These are phyloP conservation scores for Seiridium unicorne DNA, from an alignment of 2,329 filamentous ascomycete genomes.

Conservation along the genomic window DNA sequence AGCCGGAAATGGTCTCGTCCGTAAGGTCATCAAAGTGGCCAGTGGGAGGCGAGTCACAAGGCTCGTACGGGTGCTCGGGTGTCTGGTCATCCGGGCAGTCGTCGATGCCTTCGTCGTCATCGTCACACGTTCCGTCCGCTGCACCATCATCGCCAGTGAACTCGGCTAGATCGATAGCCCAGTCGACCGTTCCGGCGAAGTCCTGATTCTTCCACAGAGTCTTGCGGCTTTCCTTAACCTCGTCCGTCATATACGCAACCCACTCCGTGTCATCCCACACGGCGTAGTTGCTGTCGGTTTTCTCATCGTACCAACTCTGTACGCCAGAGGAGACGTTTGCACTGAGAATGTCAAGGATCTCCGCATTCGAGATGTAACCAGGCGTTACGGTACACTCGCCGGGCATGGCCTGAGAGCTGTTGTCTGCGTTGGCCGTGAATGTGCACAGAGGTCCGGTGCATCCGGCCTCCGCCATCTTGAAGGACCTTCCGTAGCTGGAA, in stretches of 20 bases:
- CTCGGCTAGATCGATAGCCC: constrained; percentile 29
- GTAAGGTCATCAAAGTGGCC: not conserved
- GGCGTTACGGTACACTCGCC: constrained; percentile 2
- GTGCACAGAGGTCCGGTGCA: constrained; percentile 29
- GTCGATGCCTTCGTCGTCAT: not conserved
- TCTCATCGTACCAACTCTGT: not conserved
- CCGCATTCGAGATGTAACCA: constrained; percentile 14
- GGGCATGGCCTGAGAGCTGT: not conserved
- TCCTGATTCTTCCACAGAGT: constrained; percentile 17
- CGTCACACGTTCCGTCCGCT: not conserved
- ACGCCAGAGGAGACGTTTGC: not conserved
- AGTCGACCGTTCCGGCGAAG: constrained; percentile 28
- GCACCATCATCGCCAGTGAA: constrained; percentile 5
- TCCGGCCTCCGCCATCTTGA: constrained; percentile 27
- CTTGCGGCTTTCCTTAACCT: constrained; percentile 20
- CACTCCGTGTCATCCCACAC: constrained; percentile 2
- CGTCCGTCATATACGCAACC: constrained; percentile 14
- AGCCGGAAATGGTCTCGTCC: not conserved
- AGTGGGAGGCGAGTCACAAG: no score
- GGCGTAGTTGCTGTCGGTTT: not conserved
- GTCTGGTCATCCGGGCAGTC: not conserved
- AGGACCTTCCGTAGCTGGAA: constrained; percentile 32
- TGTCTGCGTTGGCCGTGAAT: not conserved
- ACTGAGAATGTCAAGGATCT: constrained; percentile 28
- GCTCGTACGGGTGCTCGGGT: not conserved